Evolutionary conservation across 2,329 filamentous ascomycete species (phyloP).

Genomic region (Orbilia brochopaga): DNA sequence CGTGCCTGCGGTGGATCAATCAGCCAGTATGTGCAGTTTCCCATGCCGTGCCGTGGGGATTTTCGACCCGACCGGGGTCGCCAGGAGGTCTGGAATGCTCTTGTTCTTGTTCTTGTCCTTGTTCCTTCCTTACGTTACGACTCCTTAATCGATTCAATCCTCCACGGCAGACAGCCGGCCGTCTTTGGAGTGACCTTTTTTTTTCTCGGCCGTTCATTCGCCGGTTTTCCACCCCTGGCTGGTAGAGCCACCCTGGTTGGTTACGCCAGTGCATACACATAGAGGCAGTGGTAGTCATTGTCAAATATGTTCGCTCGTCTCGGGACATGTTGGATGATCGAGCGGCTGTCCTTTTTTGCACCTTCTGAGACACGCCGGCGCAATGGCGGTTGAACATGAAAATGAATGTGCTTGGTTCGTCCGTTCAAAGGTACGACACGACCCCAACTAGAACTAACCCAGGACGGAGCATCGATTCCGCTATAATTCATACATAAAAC

Average conservation of each 20-base stretch:
- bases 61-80: slow-evolving; percentile 42
- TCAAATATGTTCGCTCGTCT: too few species aligned
- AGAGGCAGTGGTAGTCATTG: too few species aligned
- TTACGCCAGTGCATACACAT: slow-evolving; percentile 22
- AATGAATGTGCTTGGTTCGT: background rate
- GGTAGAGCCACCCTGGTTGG: slow-evolving; percentile 19
- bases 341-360: slow-evolving; percentile 17
- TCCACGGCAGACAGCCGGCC: background rate
- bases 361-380: slow-evolving; percentile 21
- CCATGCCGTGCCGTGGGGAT: slow-evolving; percentile 51
- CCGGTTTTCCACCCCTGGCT: slow-evolving; percentile 5
- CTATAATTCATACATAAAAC: background rate
- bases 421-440: background rate
- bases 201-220: background rate
- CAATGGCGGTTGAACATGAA: slow-evolving; percentile 7
- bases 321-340: background rate
- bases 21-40: slow-evolving; percentile 35
- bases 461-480: slow-evolving; percentile 1
- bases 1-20: slow-evolving; percentile 18
- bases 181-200: background rate
- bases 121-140: too few species aligned
- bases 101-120: background rate
- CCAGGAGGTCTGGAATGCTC: slow-evolving; percentile 47
- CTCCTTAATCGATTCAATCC: slow-evolving; percentile 2
- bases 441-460: too few species aligned